Percentiles rank a stretch among this genome's conserved stretches.
These are phyloP conservation scores for Colletotrichum sp. DNA, from an alignment of 2,329 filamentous ascomycete species.

Conservation along the genomic window DNA sequence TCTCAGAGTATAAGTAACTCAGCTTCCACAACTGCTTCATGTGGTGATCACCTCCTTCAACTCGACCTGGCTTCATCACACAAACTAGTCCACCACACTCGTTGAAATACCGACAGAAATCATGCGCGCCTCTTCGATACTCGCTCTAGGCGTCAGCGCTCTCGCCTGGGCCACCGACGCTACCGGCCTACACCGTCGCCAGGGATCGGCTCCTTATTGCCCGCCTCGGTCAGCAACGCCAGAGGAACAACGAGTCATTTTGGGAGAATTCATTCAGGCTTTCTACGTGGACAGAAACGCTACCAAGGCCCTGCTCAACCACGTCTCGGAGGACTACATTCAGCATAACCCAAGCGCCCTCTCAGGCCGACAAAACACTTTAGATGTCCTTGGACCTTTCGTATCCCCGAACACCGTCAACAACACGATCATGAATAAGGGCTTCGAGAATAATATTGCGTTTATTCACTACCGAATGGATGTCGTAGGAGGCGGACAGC, in stretches of 20 bases:
- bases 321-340: conserved; percentile 14
- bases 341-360: conserved; percentile 20
- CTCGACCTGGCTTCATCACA: not conserved
- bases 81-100: not conserved
- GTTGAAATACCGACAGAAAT: not conserved
- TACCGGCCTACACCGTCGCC: not conserved
- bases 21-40: not conserved
- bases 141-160: not conserved
- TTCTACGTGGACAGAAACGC: conserved; percentile 10
- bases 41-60: not conserved
- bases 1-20: not conserved
- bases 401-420: conserved; percentile 2
- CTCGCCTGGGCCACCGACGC: conserved; percentile 6
- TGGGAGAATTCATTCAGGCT: conserved; percentile 5
- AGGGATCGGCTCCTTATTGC: conserved; percentile 1
- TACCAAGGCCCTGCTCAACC: conserved; percentile 5
- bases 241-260: not conserved
- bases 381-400: not conserved
- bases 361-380: conserved; percentile 3
- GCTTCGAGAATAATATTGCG: not conserved
- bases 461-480: conserved; percentile 17
- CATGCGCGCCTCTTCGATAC: not conserved
- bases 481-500: not conserved
- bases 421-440: not conserved
- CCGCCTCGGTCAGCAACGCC: not conserved